Evolutionary conservation across 2,329 filamentous ascomycete genomes (phyloP).

Genomic region (Fusarium clavum): DNA sequence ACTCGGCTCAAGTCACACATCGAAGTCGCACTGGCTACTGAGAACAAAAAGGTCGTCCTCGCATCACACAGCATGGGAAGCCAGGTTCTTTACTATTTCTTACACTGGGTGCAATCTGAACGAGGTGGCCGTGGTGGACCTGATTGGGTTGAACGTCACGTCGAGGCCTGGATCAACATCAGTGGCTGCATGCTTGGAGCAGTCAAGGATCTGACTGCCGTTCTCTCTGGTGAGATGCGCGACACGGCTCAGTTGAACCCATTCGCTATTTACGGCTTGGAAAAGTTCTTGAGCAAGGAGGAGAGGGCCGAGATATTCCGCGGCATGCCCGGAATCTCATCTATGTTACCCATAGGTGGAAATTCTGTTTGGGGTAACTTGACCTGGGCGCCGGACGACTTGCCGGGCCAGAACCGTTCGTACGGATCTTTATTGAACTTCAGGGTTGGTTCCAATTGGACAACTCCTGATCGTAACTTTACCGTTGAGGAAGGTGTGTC

Average conservation of each 20-base stretch:
- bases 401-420: conserved; percentile 75
- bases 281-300: conserved; percentile 91
- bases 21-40: conserved; percentile 80
- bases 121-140: conserved; percentile 83
- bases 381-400: conserved; percentile 89
- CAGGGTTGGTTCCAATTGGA: conserved; percentile 71
- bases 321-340: conserved; percentile 95
- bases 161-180: conserved; percentile 98
- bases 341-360: conserved; percentile 95
- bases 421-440: conserved; percentile 91
- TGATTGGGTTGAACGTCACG: conserved; percentile 88
- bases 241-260: conserved; percentile 97
- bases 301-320: conserved; percentile 95
- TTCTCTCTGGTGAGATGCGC: conserved; percentile 97
- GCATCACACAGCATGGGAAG: conserved; percentile 98
- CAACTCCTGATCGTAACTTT: conserved; percentile 77
- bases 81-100: conserved; percentile 88
- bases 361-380: conserved; percentile 94
- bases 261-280: conserved; percentile 95
- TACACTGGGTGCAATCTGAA: conserved; percentile 82
- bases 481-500: conserved; percentile 82
- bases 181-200: conserved; percentile 98
- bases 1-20: conserved; percentile 90
- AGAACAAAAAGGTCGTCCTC: conserved; percentile 83
- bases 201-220: conserved; percentile 87